Conservation (phyloP, 2,329 filamentous ascomycete genomes). For the Ploettnerulaceae sp. region DNA sequence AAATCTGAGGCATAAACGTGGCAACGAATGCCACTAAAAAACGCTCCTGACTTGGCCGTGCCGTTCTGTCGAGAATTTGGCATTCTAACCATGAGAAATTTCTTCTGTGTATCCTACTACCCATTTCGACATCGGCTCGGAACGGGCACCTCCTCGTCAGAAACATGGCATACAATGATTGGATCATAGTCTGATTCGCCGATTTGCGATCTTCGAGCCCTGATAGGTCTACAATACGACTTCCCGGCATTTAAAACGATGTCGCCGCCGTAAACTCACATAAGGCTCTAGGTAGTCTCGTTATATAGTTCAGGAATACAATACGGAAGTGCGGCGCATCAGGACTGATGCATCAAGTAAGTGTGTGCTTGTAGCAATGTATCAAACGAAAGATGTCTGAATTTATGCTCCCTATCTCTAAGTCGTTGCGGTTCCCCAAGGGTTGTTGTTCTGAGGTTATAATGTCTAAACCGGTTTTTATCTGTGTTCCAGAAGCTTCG, state of each 20-base stretch:
- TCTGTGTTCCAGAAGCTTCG: conserved; percentile 39
- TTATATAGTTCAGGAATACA: conserved; percentile 15
- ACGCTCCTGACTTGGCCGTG: not conserved
- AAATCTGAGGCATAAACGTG: not conserved
- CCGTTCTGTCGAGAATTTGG: not conserved
- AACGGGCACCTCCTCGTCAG: not conserved
- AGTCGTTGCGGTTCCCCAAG: conserved; percentile 1
- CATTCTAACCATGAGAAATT: not conserved
- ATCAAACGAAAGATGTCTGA: conserved; percentile 7
- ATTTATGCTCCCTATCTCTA: conserved; percentile 4
- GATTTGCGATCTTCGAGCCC: conserved; percentile 8
- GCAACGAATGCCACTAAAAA: not conserved
- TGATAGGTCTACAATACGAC: conserved; percentile 12
- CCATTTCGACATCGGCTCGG: conserved; percentile 4
- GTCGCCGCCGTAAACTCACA: conserved; percentile 18
- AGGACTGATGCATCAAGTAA: conserved; percentile 15
- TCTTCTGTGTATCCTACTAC: conserved; percentile 1
- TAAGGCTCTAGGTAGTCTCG: conserved; percentile 11
- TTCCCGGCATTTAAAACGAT: conserved; percentile 6
- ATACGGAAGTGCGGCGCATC: conserved; percentile 12
- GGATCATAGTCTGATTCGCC: conserved; percentile 9
- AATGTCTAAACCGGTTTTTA: conserved; percentile 35
- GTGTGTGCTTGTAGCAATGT: conserved; percentile 3
- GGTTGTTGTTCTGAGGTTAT: conserved; percentile 6
- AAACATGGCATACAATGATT: conserved; percentile 8